A percentile compares a stretch with the other conserved stretches of the same genome.
These are phyloP conservation scores for Blastobotrys parvus DNA, from an alignment of 805 yeast genomes.

Conservation along the genomic window DNA sequence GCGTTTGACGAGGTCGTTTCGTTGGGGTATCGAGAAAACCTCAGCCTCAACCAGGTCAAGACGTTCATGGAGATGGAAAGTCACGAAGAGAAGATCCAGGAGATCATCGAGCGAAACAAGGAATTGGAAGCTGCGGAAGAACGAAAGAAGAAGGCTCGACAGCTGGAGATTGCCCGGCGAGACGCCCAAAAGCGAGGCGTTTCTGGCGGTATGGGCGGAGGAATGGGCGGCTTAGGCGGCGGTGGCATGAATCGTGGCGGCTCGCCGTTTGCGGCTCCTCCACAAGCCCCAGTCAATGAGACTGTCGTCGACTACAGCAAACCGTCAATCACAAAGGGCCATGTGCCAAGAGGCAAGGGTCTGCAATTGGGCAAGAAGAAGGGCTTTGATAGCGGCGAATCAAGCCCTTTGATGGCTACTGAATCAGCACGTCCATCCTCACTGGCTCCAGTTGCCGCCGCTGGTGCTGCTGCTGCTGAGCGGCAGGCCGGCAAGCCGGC, in stretches of 20 bases:
- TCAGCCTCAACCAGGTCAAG: constrained; percentile 71
- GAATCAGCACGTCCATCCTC: constrained; percentile 28
- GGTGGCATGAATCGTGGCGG: constrained; percentile 5
- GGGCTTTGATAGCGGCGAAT: constrained; percentile 19
- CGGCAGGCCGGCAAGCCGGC: too few relatives aligned
- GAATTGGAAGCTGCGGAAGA: constrained; percentile 96
- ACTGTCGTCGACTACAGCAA: constrained; percentile 14
- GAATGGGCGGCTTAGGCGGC: constrained; percentile 7
- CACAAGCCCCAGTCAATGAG: constrained; percentile 7
- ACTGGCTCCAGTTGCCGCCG: constrained; percentile 33
- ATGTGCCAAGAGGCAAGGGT: constrained; percentile 55
- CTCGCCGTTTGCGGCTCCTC: constrained; percentile 6
- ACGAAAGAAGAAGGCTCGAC: constrained; percentile 87
- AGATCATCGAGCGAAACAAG: constrained; percentile 92
- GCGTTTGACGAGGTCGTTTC: constrained; percentile 92
- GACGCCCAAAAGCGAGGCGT: constrained; percentile 30
- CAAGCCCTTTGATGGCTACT: constrained; percentile 18
- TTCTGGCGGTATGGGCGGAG: constrained; percentile 19
- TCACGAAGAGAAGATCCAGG: constrained; percentile 97
- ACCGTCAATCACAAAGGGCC: constrained; percentile 13
- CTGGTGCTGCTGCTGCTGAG: constrained; percentile 16
- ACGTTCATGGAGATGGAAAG: constrained; percentile 95
- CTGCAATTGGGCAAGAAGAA: constrained; percentile 63
- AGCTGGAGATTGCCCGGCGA: constrained; percentile 50
- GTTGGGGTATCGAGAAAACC: constrained; percentile 83